Base-by-base conservation (phyloP, 2,329 filamentous ascomycete genomes). In the Triangularia setosa region DNA sequence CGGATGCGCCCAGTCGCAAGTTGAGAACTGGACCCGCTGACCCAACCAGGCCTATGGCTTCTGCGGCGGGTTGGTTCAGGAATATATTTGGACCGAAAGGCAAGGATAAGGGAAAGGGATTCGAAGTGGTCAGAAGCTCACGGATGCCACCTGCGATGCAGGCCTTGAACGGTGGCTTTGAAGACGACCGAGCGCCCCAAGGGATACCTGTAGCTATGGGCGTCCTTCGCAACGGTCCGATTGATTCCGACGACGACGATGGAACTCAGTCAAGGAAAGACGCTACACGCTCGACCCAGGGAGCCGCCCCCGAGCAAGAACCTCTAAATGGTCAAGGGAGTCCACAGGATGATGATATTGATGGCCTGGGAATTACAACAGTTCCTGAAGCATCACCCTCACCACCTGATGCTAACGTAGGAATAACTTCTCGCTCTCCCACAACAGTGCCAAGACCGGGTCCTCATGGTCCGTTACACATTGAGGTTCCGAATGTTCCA, bases 91-190 rank as follows among this genome's bases (percentile, higher is more conserved):
- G 23, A 6, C 89, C 88, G 12, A 96, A 96, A 78, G 92, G 88
- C 6, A 97, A 97, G 74, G 94, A 97, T 69, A 96, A 96, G 77
- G 89, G 90, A 69, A 98, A 98, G 77, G 95, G 95, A 0, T 99
- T 99, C 70, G 95, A 98, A 75, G 95, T 99, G 4, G 94, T 99
- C 16, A 83, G 95, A 72, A 97, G 93, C 74, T 87, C 92, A 7
- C 86, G 93, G 62, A 93, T 95, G 80, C 93, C 93, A 2, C 89
- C 90, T 6, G 88, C 89, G 64, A 90, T 92, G 81, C 84, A 83
- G 67, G 78, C 79, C 69, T 81, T 76, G 72, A 83, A 77, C 27
- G 78, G 83, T 9, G 82, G 85, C 28, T 83, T 87, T 64, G 87
- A 85, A 48, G 82, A 89, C 64, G 90, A 91, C 60, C 84, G 87